A percentile compares a stretch with the other conserved stretches of the same genome.
phyloP scores from a whole-genome alignment of 164 flowering plant genomes.

The Magnolia sinica region DNA sequence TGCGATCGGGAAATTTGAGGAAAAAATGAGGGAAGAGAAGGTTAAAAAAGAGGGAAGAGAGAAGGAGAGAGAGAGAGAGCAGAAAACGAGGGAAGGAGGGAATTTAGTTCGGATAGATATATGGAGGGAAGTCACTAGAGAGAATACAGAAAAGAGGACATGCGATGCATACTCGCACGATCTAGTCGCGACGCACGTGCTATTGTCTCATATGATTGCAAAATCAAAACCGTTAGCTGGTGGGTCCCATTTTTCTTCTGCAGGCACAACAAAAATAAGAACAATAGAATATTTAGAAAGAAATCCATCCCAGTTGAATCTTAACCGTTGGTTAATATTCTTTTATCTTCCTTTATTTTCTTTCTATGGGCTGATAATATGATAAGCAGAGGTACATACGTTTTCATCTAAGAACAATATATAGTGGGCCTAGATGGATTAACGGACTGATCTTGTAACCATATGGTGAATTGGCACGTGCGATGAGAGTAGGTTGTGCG shows the following conservation, averaged over 20 bases:
- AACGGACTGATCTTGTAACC: background rate
- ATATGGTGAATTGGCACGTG: background rate
- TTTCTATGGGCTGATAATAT: background rate
- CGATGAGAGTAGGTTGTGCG: background rate
- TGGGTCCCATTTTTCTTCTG: background rate
- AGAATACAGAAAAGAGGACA: background rate
- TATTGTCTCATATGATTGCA: background rate
- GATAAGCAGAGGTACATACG: background rate
- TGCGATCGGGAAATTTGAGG: background rate
- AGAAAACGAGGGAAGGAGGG: slow-evolving; percentile 82
- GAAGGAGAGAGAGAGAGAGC: slow-evolving; percentile 23
- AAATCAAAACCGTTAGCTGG: background rate
- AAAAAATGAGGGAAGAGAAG: slow-evolving; percentile 9
- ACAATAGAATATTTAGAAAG: too few relatives aligned
- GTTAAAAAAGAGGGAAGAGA: slow-evolving; percentile 19
- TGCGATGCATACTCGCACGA: background rate
- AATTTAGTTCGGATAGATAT: slow-evolving; percentile 74
- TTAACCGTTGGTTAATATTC: too few relatives aligned
- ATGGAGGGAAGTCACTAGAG: slow-evolving; percentile 79
- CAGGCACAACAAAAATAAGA: too few relatives aligned
- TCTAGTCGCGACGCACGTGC: background rate
- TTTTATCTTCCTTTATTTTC: too few relatives aligned
- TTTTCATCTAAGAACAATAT: too few relatives aligned
- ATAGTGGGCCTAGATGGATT: background rate
- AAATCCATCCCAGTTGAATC: too few relatives aligned